Percentiles rank a stretch among this genome's conserved stretches.
Conservation (phyloP, 345 rosid genomes). For the Microthlaspi erraticum region DNA sequence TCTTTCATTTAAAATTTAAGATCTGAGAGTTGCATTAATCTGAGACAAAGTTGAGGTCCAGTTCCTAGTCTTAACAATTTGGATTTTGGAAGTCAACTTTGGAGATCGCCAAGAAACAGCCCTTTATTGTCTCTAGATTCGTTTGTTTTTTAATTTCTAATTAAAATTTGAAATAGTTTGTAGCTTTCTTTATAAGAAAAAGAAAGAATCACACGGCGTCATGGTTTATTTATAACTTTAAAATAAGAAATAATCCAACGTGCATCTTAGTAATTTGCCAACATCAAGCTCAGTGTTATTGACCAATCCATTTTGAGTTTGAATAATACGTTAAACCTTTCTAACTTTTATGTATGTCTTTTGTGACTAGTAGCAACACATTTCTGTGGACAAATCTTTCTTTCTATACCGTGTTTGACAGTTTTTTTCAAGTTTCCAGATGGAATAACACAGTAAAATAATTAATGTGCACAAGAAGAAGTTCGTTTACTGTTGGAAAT, state of each 20-base stretch:
- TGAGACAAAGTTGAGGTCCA: constrained; percentile 37
- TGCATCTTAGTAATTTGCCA: constrained; percentile 39
- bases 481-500: background rate
- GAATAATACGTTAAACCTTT: constrained; percentile 27
- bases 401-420: constrained; percentile 31
- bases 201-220: constrained; percentile 11
- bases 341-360: background rate
- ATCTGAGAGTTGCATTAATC: constrained; percentile 35
- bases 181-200: constrained; percentile 4
- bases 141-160: constrained; percentile 14
- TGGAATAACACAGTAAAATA: background rate
- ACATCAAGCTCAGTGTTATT: constrained; percentile 17
- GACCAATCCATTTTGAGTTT: constrained; percentile 25
- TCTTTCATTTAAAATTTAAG: constrained; percentile 28
- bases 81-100: constrained; percentile 44
- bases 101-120: constrained; percentile 28
- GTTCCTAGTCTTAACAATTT: constrained; percentile 18
- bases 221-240: constrained; percentile 9
- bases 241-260: constrained; percentile 29
- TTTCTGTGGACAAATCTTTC: background rate
- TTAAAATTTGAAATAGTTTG: background rate
- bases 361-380: background rate
- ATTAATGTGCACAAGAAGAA: constrained; percentile 22
- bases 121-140: constrained; percentile 31
- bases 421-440: constrained; percentile 14